Evolutionary conservation across 73 alveolate species (phyloP).

Genomic region (Paramecium sexaurelia): DNA sequence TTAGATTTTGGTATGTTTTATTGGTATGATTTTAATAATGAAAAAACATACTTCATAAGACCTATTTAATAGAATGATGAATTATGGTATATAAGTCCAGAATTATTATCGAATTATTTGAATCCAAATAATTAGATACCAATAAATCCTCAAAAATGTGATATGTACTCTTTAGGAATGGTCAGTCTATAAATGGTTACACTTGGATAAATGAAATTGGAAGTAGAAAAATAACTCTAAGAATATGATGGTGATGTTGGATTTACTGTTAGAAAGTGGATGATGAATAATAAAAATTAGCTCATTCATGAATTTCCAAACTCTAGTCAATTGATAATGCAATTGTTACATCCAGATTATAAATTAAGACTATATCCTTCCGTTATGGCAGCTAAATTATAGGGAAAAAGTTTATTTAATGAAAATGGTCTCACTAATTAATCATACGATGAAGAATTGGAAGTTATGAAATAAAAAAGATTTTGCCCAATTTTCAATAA

Average conservation of each 20-base stretch:
- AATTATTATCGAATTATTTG: not conserved
- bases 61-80: not conserved
- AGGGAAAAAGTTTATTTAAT: not conserved
- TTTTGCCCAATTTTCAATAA: not conserved
- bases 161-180: not conserved
- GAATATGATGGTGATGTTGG: constrained; percentile 33
- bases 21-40: constrained; percentile 9
- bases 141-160: not conserved
- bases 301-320: not conserved
- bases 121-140: not conserved
- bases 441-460: not conserved
- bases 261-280: not conserved
- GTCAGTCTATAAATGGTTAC: not conserved
- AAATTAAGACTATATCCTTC: not conserved
- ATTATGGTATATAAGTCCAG: constrained; percentile 18
- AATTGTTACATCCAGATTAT: not conserved
- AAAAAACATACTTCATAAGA: not conserved
- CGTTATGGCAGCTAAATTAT: not conserved
- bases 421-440: not conserved
- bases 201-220: not conserved
- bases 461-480: not conserved
- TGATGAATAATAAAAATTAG: not conserved
- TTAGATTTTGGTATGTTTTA: not conserved
- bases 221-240: not conserved
- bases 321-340: not conserved